Evolutionary conservation across 495 filamentous ascomycete species (phyloP), one percentile per base, ranked within the genome.

Genomic region (Hypomontagnella submonticulosa): DNA sequence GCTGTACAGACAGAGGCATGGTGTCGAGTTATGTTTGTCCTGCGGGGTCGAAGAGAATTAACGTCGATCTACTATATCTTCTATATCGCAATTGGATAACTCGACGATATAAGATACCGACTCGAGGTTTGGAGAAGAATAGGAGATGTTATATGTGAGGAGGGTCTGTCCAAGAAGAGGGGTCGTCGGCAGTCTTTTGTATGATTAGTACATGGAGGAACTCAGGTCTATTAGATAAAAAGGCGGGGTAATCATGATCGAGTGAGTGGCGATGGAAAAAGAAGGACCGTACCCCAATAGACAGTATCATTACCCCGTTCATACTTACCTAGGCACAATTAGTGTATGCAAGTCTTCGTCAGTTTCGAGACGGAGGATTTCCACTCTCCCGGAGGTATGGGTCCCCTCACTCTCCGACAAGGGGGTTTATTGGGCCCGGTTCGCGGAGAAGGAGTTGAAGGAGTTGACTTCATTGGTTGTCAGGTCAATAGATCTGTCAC

Each of bases 1-100:
- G 79, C 53, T 86, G 78, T 15, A 79, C 69, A 18, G 78, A 82
- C 36, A 84, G 71, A 76, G 85, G 77, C 81, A 83, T 85, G 70
- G 61, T 78, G 70, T 56, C 56, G 60, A 44, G n/a, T 58, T 13
- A 38, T 41, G 51, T 15, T 27, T 16, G 30, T 20, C 47, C 15
- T 36, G 20, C 43, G 46, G 36, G 51, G 23, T 52, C 32, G n/a
- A 37, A 4, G 40, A 34, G 23, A 27, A 9, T 30, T 19, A 18
- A 11, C 40, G 49, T 55, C 49, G 41, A 48, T 43, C 41, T 48
- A 49, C 18, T 37, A 37, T 27, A 48, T 43, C 41, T 48, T 49
- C 18, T 37, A 37, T 27, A 53, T 15, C 30, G 47, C 18, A 33
- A 23, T 27, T 27, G 23, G 2, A 6, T 27, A 27, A 27, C 23